Base-by-base conservation (phyloP, 805 yeast species). In the Starmerella powellii region DNA sequence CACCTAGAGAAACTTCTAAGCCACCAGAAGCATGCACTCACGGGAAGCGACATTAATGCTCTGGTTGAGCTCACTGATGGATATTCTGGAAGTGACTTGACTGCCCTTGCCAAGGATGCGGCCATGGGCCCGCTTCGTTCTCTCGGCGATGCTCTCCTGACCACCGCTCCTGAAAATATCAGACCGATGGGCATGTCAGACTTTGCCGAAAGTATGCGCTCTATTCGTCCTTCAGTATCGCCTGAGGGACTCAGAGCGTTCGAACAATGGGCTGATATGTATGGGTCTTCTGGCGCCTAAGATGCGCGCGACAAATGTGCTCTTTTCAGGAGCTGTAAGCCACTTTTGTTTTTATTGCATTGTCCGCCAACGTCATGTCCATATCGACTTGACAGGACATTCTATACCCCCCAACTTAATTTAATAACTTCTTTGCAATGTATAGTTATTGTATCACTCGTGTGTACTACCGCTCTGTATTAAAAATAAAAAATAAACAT, bases 41-140 rank as follows among this genome's bases (percentile, higher is more conserved):
- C 72, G 12, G 81, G 73, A 0, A 68, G 58, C 2, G 95, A 87
- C 48, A 72, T 76, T 47, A 69, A 70, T 8, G 64, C 65, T 33
- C 65, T 88, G 19, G 69, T 82, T 15, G 64, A 66, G 10, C 58
- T 81, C 52, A 86, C 97, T 0, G 76, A 76, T 6, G 88, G 84
- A 0, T 85, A 78, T 61, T 82, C 94, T n/a, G 95, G 95, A 2
- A 78, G 91, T 50, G 98, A 88, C 62, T 72, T 88, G 33, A 86
- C 96, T 0, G 87, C 95, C 1, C 62, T 88, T 46, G 94, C 96
- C 1, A 91, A 87, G 61, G 96, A 88, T 59, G 93, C 95, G 2
- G 96, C 98, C 1, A 87, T 88, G 96, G 95, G 95, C 1, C 97
- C 98, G 1, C 65, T 91, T 29, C 70, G 98, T 49, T 80, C 85